These are phyloP conservation scores for Fusarium domesticum DNA, from an alignment of 2,329 filamentous ascomycete species.

Conservation along the genomic window DNA sequence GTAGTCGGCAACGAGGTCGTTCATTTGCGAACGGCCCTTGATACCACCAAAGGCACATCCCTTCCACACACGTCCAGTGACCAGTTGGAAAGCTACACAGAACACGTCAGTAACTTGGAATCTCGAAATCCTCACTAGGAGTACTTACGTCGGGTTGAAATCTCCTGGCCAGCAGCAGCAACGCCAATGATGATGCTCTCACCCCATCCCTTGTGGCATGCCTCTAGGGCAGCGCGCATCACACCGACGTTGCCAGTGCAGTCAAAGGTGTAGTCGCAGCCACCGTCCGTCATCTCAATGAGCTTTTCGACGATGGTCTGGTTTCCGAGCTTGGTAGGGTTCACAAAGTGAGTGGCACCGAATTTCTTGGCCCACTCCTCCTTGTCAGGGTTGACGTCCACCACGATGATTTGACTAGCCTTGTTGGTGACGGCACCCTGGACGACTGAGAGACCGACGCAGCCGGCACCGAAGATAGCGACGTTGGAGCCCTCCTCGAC, in stretches of 20 bases:
- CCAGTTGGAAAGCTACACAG: conserved; percentile 84
- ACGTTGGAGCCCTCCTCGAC: conserved; percentile 87
- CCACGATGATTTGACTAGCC: conserved; percentile 72
- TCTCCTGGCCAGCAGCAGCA: conserved; percentile 93
- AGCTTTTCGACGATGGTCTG: conserved; percentile 89
- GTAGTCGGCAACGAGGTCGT: conserved; percentile 85
- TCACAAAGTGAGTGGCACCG: conserved; percentile 94
- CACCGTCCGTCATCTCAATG: conserved; percentile 96
- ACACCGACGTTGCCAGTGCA: conserved; percentile 97
- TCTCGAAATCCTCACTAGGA: neutral
- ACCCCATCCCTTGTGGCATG: conserved; percentile 99
- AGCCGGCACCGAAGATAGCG: conserved; percentile 92
- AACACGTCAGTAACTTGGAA: conserved; percentile 25
- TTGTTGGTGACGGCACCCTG: conserved; percentile 88
- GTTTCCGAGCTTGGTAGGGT: conserved; percentile 74
- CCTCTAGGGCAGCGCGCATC: conserved; percentile 93
- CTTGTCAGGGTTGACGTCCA: conserved; percentile 80
- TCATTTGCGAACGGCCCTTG: conserved; percentile 93
- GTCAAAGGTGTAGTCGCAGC: conserved; percentile 98
- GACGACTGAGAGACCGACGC: conserved; percentile 91
- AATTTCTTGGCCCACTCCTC: conserved; percentile 93
- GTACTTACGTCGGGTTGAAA: conserved; percentile 86
- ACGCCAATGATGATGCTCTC: conserved; percentile 98
- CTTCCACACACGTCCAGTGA: conserved; percentile 96
- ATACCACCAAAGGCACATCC: conserved; percentile 97